Base-by-base conservation (phyloP, 2,329 filamentous ascomycete species). In the Colletotrichum costaricense region DNA sequence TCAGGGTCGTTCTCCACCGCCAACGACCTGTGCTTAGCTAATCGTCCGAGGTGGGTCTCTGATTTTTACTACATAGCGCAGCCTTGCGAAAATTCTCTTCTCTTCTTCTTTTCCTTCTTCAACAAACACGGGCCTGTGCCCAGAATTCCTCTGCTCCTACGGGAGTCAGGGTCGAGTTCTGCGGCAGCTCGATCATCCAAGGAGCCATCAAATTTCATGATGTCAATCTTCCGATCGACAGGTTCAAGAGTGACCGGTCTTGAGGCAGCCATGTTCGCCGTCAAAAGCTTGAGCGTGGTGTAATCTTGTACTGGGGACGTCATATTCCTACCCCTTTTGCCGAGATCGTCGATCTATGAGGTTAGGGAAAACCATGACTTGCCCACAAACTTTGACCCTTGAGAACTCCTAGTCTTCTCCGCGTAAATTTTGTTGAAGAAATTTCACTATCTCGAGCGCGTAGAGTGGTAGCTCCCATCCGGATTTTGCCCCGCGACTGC, bases 181-280 rank as follows among this genome's bases (percentile, higher is more conserved):
- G 90, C 81, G 88, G 91, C 94, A 96, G 92, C 91, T 96, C 94
- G 93, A 94, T 94, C 91, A 89, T 86, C 81, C 81, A 83, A 94
- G 93, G 93, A 95, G 92, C 92, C 93, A 94, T 92, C 90, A 84
- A 83, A 82, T 84, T 81, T 84, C 78, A 92, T 95, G 93, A 91
- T 95, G 93, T 93, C 89, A 92, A 93, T 94, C 85, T 87, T 95
- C 93, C 93, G 91, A 94, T 95, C 93, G 94, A 97, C 95, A 97
- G 94, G 92, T 97, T 93, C 94, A 84, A 97, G 93, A 98, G 84
- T 80, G 90, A 97, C 86, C 84, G 85, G 87, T 68, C 83, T 85
- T 86, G 84, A 84, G 84, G 86, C 85, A 88, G 88, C 90, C 89
- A 88, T 90, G 90, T 88, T 94, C 92, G 92, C 89, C 84, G 82